Conservation (phyloP, 371 early-diverging fungal genomes). For the Apophysomyces elegans region DNA sequence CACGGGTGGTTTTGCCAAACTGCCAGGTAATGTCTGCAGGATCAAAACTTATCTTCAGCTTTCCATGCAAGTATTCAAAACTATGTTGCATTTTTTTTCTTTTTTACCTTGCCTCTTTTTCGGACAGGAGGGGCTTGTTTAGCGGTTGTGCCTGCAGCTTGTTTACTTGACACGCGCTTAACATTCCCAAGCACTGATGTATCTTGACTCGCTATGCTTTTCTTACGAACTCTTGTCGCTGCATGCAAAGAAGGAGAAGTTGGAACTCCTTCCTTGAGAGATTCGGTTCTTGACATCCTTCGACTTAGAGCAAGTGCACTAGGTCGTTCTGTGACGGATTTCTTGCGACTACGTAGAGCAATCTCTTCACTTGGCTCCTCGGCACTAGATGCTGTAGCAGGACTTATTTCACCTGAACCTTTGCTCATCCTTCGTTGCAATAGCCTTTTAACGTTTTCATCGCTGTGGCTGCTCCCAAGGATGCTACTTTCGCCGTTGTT, state of each 20-base stretch:
- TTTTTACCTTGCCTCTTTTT: slow-evolving; percentile 23
- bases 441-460: too few relatives aligned
- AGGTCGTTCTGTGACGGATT: background rate
- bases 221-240: slow-evolving; percentile 30
- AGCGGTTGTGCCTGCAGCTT: slow-evolving; percentile 9
- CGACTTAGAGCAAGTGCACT: background rate
- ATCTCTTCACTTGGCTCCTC: background rate
- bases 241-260: slow-evolving; percentile 37
- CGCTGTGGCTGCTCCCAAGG: too few relatives aligned
- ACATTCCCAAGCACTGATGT: slow-evolving; percentile 7
- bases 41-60: background rate
- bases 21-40: slow-evolving; percentile 52
- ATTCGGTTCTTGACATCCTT: slow-evolving; percentile 5
- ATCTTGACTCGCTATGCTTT: slow-evolving; percentile 30
- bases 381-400: background rate
- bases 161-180: background rate
- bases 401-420: background rate
- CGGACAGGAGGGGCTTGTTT: slow-evolving; percentile 6
- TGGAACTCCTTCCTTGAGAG: slow-evolving; percentile 43
- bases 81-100: slow-evolving; percentile 3
- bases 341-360: too few relatives aligned
- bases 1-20: slow-evolving; percentile 46
- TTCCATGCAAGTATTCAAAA: background rate
- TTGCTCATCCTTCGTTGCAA: background rate
- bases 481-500: background rate